Base-by-base conservation (phyloP, 768 basidiomycete genomes). In the Leccinum olivaceopallidum region DNA sequence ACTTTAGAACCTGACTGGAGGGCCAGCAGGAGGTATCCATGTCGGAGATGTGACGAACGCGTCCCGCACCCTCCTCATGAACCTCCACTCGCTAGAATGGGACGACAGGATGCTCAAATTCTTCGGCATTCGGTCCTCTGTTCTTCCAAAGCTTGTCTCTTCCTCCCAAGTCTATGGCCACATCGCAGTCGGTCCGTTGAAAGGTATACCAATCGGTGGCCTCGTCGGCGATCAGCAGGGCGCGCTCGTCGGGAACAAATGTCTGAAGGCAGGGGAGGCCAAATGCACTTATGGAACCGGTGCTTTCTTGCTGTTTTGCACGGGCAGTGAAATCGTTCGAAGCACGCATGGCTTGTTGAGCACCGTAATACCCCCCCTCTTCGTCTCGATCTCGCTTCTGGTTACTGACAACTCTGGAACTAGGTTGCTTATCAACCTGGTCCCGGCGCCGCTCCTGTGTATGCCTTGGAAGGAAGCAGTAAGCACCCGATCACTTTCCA, bases 261-360 rank as follows among this genome's bases (percentile, higher is more conserved):
- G 97, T 70, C 74, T 99, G 57, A 79, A 71, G n/a, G 81, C 84
- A 64, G 96, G 96, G 18, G 91, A 98, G 73, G 96, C 95, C 3
- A 99, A 99, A 77, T 97, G 95, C 76, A 99, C 97, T 5, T 99
- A 96, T 67, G 96, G 96, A 26, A 98, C 96, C 2, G 96, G 97
- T 32, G 94, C 94, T 39, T 99, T 99, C 80, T 79, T 98, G 65
- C 78, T 99, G 30, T 98, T 97, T 82, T 92, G 92, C 77, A 98
- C 97, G 1, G 97, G 96, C 3, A 78, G 78, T 22, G 89, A 96
- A 28, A 87, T 94, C 44, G 89, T 98, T 24, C 80, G 88, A 71
- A 96, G 94, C 67, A 79, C 76, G 30, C 89, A 97, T 68, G 97
- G 96, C 5, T 75, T 99, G 59, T 76, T 99, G 68, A 94, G 89